Conservation (phyloP, 371 early-diverging fungal species). For the Sporodiniella umbellata region DNA sequence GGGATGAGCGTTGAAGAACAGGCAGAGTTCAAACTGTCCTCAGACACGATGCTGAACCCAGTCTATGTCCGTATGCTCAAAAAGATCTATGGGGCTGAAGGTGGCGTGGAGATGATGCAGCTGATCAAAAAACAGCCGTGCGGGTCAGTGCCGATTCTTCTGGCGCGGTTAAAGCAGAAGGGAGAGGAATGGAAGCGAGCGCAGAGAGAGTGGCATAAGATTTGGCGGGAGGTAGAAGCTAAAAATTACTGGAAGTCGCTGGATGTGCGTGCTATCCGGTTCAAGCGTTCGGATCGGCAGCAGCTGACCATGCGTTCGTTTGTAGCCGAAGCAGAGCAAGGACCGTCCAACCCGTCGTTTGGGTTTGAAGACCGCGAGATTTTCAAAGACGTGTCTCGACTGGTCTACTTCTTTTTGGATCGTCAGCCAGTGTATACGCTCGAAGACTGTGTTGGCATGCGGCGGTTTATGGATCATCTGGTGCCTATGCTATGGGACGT, state of each 20-base stretch:
- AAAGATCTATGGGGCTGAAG: conserved; percentile 85
- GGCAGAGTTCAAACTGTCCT: conserved; percentile 62
- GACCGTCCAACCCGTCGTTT: conserved; percentile 23
- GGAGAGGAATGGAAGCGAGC: conserved; percentile 93
- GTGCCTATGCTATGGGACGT: conserved; percentile 72
- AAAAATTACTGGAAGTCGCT: conserved; percentile 97
- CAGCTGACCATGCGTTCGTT: conserved; percentile 73
- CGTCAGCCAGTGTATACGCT: conserved; percentile 44
- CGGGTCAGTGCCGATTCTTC: conserved; percentile 91
- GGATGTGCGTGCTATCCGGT: conserved; percentile 89
- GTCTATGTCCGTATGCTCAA: conserved; percentile 89
- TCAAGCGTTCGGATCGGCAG: conserved; percentile 86
- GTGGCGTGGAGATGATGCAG: conserved; percentile 88
- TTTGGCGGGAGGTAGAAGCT: conserved; percentile 94
- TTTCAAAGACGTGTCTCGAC: conserved; percentile 63
- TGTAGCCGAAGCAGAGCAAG: conserved; percentile 80
- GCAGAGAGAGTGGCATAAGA: conserved; percentile 81
- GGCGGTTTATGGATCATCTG: conserved; percentile 69
- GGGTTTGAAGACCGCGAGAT: conserved; percentile 55
- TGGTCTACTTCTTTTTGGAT: conserved; percentile 55
- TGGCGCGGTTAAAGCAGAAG: conserved; percentile 95
- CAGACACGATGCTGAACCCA: conserved; percentile 77
- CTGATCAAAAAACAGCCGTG: conserved; percentile 91
- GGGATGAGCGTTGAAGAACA: conserved; percentile 84
- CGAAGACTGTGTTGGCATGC: conserved; percentile 68